Conservation (phyloP, 768 basidiomycete genomes). For the Phallus indusiatus region DNA sequence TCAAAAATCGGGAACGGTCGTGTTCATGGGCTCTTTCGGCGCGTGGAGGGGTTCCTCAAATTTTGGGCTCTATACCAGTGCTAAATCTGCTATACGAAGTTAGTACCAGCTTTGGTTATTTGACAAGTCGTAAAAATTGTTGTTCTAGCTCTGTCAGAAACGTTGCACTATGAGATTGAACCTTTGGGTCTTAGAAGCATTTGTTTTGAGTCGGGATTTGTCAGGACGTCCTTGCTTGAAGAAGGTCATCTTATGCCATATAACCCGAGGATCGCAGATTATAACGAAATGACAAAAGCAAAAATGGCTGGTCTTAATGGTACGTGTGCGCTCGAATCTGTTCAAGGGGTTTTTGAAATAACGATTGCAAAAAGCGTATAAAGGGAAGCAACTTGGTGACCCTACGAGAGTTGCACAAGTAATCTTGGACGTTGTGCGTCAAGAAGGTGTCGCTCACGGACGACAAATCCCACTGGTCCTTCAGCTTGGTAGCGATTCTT, state of each 20-base stretch:
- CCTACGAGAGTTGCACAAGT: conserved; percentile 16
- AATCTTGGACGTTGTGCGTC: conserved; percentile 18
- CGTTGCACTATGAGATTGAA: conserved; percentile 15
- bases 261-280: conserved; percentile 7
- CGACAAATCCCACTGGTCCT: background rate
- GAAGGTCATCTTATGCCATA: background rate
- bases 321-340: too few species aligned
- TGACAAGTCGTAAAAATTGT: background rate
- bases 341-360: background rate
- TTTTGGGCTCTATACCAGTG: conserved; percentile 27
- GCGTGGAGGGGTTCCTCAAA: conserved; percentile 13
- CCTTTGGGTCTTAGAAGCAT: conserved; percentile 13
- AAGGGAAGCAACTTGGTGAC: conserved; percentile 18
- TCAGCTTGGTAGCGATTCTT: background rate
- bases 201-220: conserved; percentile 15
- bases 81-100: conserved; percentile 30
- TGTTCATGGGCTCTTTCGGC: conserved; percentile 32
- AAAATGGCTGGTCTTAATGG: too few species aligned
- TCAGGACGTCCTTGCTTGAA: conserved; percentile 16
- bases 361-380: conserved; percentile 19
- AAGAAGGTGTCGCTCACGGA: conserved; percentile 17
- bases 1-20: conserved; percentile 31
- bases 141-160: conserved; percentile 22
- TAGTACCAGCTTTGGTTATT: conserved; percentile 13
- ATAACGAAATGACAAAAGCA: conserved; percentile 9